Conservation (phyloP, 176 grass and related monocot species). For the Puccinellia tenuiflora region DNA sequence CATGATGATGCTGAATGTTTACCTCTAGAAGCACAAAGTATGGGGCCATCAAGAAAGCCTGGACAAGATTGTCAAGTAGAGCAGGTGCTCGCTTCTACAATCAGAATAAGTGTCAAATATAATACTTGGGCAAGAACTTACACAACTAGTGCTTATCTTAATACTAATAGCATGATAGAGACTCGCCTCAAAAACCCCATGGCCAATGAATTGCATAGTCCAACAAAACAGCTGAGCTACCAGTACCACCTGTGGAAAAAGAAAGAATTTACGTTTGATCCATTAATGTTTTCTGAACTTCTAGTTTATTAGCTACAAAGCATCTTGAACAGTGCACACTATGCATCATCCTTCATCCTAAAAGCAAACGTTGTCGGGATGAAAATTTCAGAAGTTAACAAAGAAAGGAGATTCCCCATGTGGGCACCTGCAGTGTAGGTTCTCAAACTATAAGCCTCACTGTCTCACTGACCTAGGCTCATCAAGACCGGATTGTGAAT, state of each 20-base stretch:
- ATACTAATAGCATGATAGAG: neutral
- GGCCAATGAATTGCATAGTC: slow-evolving; percentile 85
- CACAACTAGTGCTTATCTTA: neutral
- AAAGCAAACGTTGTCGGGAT: neutral
- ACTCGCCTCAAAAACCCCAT: slow-evolving; percentile 84
- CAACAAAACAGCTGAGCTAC: slow-evolving; percentile 78
- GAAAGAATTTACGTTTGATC: neutral
- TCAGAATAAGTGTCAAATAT: neutral
- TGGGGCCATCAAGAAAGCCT: slow-evolving; percentile 94
- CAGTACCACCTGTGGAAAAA: slow-evolving; percentile 58
- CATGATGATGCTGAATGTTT: neutral
- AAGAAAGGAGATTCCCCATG: neutral
- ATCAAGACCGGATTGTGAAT: neutral
- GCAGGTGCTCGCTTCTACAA: slow-evolving; percentile 76
- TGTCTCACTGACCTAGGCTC: neutral
- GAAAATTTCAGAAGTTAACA: neutral
- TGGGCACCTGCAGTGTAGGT: neutral
- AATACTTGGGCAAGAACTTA: neutral
- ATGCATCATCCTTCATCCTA: neutral
- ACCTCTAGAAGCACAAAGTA: slow-evolving; percentile 95
- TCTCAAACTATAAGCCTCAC: neutral
- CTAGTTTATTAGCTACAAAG: neutral
- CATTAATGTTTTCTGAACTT: neutral
- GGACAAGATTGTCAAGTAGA: slow-evolving; percentile 77
- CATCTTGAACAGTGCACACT: neutral